Percentiles rank a stretch among this genome's conserved stretches.
Conservation (phyloP, 2,329 filamentous ascomycete genomes). For the Diaporthe ampelina region DNA sequence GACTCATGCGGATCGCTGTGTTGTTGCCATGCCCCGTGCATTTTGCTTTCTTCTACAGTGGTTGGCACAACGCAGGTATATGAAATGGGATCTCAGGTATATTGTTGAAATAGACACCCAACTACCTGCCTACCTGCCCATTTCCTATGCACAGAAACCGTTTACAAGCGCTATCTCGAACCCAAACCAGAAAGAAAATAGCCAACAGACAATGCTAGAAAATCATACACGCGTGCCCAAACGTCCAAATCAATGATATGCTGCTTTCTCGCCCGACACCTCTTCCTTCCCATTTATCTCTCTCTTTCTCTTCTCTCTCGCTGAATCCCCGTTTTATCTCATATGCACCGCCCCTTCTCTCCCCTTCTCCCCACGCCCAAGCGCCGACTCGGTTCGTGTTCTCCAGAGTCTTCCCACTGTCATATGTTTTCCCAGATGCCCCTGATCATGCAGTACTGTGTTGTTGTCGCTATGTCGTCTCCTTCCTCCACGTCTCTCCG, state of each 20-base stretch:
- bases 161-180: slow-evolving; percentile 22
- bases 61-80: neutral
- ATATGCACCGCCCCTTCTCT: neutral
- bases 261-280: neutral
- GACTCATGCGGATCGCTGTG: too few relatives aligned
- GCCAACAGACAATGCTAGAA: slow-evolving; percentile 13
- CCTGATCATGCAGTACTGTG: neutral
- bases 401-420: neutral
- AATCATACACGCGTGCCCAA: neutral
- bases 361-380: slow-evolving; percentile 1
- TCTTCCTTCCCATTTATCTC: neutral
- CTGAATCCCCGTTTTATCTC: neutral
- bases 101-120: slow-evolving; percentile 16
- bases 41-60: neutral
- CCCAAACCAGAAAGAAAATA: neutral
- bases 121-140: slow-evolving; percentile 2
- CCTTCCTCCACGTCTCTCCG: neutral
- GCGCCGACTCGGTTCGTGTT: slow-evolving; percentile 19
- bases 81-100: neutral
- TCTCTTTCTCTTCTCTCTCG: neutral
- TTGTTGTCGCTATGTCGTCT: neutral
- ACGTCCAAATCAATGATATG: slow-evolving; percentile 21
- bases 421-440: neutral
- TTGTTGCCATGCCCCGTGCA: neutral
- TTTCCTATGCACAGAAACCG: neutral